phyloP scores from a whole-genome alignment of 257 asterid genomes.

The Plantago elongata region DNA sequence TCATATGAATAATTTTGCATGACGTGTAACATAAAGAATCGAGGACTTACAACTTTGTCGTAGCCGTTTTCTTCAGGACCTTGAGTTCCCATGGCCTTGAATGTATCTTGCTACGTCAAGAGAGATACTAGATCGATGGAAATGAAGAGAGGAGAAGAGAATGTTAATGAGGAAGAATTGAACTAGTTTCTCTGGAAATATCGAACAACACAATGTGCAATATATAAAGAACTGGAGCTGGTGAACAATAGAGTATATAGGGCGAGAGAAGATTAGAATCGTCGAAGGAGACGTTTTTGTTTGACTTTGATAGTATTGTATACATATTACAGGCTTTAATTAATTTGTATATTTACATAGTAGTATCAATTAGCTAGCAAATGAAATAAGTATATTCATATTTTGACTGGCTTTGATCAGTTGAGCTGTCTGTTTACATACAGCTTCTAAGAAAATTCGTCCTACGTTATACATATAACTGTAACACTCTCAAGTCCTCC shows the following conservation, averaged over 20 bases:
- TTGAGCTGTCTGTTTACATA: background rate
- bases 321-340: background rate
- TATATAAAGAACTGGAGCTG: background rate
- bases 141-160: background rate
- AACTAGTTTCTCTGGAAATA: constrained; percentile 1
- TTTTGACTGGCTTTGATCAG: background rate
- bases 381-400: background rate
- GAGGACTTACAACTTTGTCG: constrained; percentile 1
- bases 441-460: constrained; percentile 15
- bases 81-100: constrained; percentile 16
- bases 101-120: background rate
- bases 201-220: background rate
- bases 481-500: background rate
- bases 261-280: background rate
- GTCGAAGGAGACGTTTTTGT: constrained; percentile 26
- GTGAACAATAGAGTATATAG: background rate
- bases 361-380: background rate
- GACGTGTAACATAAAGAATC: too few species aligned
- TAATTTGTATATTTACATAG: background rate
- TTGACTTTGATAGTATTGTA: constrained; percentile 16
- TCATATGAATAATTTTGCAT: too few species aligned
- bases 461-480: background rate
- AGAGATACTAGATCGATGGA: background rate
- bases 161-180: background rate
- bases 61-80: constrained; percentile 8